Evolutionary conservation across 441 rosid genomes (phyloP).

Genomic region (Omphalea diandra): DNA sequence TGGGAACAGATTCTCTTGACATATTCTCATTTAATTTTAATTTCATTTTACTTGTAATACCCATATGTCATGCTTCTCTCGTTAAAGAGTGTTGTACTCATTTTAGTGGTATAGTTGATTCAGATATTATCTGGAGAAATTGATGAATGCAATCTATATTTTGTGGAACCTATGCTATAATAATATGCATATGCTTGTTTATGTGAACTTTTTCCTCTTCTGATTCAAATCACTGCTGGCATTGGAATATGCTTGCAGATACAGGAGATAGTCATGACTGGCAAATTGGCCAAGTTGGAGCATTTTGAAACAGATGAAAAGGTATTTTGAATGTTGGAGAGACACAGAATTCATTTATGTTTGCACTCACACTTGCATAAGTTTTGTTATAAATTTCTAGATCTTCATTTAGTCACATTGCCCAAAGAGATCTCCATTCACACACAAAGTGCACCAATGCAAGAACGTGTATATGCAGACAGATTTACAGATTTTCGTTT

Average conservation of each 20-base stretch:
- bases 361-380: neutral
- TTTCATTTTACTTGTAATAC: neutral
- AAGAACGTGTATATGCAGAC: no score
- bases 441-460: no score
- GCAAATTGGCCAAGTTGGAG: slow-evolving; percentile 87
- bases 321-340: slow-evolving; percentile 49
- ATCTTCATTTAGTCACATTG: neutral
- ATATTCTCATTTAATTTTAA: neutral
- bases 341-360: neutral
- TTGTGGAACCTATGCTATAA: neutral
- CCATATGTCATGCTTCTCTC: neutral
- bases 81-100: neutral
- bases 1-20: neutral
- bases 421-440: neutral
- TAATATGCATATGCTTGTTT: slow-evolving; percentile 1
- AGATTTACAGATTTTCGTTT: neutral
- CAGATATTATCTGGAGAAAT: neutral
- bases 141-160: neutral
- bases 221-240: slow-evolving; percentile 9
- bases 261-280: slow-evolving; percentile 88
- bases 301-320: slow-evolving; percentile 94
- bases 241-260: slow-evolving; percentile 51
- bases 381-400: no score
- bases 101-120: neutral
- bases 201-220: neutral